A percentile compares a stretch with the other conserved stretches of the same genome.
phyloP scores from a whole-genome alignment of 148 eudicot species.

The Rheum nobile region DNA sequence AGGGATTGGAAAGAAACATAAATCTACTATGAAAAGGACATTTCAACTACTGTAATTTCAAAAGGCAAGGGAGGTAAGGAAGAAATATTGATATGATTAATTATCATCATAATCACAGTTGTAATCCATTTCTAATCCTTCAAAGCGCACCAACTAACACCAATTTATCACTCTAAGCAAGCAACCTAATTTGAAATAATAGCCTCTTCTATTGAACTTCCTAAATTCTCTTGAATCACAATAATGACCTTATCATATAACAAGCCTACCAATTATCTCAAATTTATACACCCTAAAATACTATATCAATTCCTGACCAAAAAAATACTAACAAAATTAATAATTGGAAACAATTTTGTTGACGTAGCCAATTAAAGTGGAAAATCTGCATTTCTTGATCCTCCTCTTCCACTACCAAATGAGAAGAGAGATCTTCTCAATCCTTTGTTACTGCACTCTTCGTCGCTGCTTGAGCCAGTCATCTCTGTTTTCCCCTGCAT shows the following conservation, averaged over 20 bases:
- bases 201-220: not conserved
- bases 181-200: not conserved
- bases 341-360: not conserved
- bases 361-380: not conserved
- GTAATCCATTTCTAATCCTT: not conserved
- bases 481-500: not conserved
- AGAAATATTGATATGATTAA: not conserved
- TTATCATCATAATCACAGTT: not conserved
- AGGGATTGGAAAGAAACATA: not conserved
- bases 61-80: not conserved
- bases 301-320: not conserved
- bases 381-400: not conserved
- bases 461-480: not conserved
- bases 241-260: not conserved
- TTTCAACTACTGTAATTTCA: not conserved
- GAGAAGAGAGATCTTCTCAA: constrained; percentile 8
- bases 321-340: not conserved
- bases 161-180: not conserved
- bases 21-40: not conserved
- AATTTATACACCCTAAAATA: not conserved
- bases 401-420: constrained; percentile 1
- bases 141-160: not conserved
- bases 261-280: not conserved
- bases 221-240: not conserved
- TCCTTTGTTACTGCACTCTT: not conserved